These are phyloP conservation scores for Teratosphaeria destructans DNA, from an alignment of 2,329 filamentous ascomycete genomes.

Conservation along the genomic window DNA sequence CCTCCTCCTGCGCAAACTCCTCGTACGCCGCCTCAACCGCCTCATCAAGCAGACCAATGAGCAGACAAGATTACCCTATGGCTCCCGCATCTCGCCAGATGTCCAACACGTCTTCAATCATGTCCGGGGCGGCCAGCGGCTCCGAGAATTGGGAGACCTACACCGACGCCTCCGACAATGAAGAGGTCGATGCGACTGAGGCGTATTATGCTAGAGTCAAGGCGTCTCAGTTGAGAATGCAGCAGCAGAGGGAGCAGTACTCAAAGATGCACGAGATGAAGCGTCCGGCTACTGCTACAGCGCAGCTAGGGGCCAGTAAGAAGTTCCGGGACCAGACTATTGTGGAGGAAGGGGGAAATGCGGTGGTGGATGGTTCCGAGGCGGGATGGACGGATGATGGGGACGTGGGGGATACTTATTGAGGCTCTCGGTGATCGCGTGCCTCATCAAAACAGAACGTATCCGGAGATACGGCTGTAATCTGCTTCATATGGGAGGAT, in stretches of 20 bases:
- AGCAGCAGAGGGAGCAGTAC: neutral
- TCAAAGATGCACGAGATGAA: slow-evolving; percentile 3
- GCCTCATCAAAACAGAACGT: neutral
- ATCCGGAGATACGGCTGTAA: neutral
- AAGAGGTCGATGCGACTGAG: slow-evolving; percentile 57
- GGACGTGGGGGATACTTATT: slow-evolving; percentile 25
- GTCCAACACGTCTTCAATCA: slow-evolving; percentile 24
- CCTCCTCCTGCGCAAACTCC: neutral
- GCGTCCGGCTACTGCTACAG: slow-evolving; percentile 9
- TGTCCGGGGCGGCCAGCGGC: slow-evolving; percentile 27
- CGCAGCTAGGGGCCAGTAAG: slow-evolving; percentile 14
- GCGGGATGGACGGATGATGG: slow-evolving; percentile 28
- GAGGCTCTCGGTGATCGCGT: slow-evolving; percentile 3
- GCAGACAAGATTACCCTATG: slow-evolving; percentile 16
- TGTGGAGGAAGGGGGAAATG: slow-evolving; percentile 13
- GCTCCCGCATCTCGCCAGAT: slow-evolving; percentile 23
- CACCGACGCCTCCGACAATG: slow-evolving; percentile 49
- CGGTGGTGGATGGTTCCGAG: slow-evolving; percentile 22
- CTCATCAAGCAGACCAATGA: slow-evolving; percentile 18
- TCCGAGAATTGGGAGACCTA: slow-evolving; percentile 99
- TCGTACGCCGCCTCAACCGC: slow-evolving; percentile 6
- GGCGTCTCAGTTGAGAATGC: slow-evolving; percentile 8
- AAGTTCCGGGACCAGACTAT: slow-evolving; percentile 17
- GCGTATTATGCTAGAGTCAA: slow-evolving; percentile 65
- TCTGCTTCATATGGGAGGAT: neutral